Percentiles rank a stretch among this genome's conserved stretches.
phyloP scores from a whole-genome alignment of 768 basidiomycete species.

The Lentinula lateritia region DNA sequence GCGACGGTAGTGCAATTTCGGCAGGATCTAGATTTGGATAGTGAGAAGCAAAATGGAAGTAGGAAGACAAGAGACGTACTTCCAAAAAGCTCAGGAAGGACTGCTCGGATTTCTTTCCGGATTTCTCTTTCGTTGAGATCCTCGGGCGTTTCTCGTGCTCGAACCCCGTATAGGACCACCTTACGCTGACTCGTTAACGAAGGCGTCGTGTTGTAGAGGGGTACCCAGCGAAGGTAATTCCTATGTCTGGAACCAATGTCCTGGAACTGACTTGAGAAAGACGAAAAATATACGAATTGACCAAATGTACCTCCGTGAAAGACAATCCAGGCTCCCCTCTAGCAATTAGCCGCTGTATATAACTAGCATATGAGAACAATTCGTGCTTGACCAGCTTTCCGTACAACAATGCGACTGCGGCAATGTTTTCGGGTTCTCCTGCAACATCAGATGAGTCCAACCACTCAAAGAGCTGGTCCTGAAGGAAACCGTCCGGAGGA shows the following conservation, averaged over 20 bases:
- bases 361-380: slow-evolving; percentile 68
- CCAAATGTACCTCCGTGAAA: slow-evolving; percentile 39
- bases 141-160: slow-evolving; percentile 66
- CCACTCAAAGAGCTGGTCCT: slow-evolving; percentile 80
- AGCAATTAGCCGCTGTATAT: slow-evolving; percentile 78
- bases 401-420: slow-evolving; percentile 60
- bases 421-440: slow-evolving; percentile 47
- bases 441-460: slow-evolving; percentile 63
- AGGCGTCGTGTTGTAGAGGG: slow-evolving; percentile 52
- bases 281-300: not conserved
- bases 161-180: slow-evolving; percentile 61
- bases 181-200: slow-evolving; percentile 66
- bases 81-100: slow-evolving; percentile 66
- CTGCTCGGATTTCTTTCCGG: slow-evolving; percentile 57
- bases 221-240: slow-evolving; percentile 66
- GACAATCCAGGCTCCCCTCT: slow-evolving; percentile 65
- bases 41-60: not conserved
- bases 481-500: slow-evolving; percentile 58
- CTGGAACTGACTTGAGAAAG: slow-evolving; percentile 22
- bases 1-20: slow-evolving; percentile 23
- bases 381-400: slow-evolving; percentile 67
- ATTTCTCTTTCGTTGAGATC: slow-evolving; percentile 67
- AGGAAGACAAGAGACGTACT: slow-evolving; percentile 27
- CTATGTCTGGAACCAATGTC: slow-evolving; percentile 56
- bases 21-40: slow-evolving; percentile 24